Base-by-base conservation (phyloP, 2,329 filamentous ascomycete genomes). In the Amesomyces nigricolor region DNA sequence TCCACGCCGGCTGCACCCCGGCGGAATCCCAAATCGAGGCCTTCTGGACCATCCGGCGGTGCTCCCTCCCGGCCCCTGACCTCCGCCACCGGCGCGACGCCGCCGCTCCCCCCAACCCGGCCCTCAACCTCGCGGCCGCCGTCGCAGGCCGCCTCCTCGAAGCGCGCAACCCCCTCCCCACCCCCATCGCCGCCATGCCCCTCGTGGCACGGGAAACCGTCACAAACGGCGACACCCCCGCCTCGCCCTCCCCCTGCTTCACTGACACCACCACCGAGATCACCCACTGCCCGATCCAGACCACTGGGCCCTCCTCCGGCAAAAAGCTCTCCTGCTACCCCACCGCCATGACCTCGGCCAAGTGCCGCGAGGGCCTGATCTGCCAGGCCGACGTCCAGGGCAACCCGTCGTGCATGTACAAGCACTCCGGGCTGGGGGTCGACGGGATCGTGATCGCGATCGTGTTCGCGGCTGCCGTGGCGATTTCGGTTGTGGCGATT, bases 391-490 rank as follows among this genome's bases (percentile, higher is more conserved):
- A 75, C 68, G 48, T 51, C 47, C 49, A 62, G 51, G 73, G 72
- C 62, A 68, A 66, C 35, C 65, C 69, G 47, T 67, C 72, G n/a
- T 80, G 77, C 72, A 73, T 77, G 71, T 59, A 65, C 60, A 66
- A 67, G 44, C 58, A 72, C 6, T 66, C 75, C 63, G 42, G 9
- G 17, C 68, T 81, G 52, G 72, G 72, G 61, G 63, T 72, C 2
- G 70, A 70, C 40, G 78, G 75, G 58, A 70, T 78, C 63, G 69
- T 79, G 65, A 71, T 81, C 59, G 68, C 73, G 63, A 68, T 78
- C 59, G 62, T 76, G 66, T 75, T 83, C 38, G 75, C 70, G 54
- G 59, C 67, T n/a, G 69, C 66, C 56, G 63, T 76, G 58, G 65
- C 68, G 59, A 43, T 71, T 50, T 67, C 71, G 60, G 58, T 76